phyloP scores from a whole-genome alignment of 768 basidiomycete genomes.

The Boletus edulis region DNA sequence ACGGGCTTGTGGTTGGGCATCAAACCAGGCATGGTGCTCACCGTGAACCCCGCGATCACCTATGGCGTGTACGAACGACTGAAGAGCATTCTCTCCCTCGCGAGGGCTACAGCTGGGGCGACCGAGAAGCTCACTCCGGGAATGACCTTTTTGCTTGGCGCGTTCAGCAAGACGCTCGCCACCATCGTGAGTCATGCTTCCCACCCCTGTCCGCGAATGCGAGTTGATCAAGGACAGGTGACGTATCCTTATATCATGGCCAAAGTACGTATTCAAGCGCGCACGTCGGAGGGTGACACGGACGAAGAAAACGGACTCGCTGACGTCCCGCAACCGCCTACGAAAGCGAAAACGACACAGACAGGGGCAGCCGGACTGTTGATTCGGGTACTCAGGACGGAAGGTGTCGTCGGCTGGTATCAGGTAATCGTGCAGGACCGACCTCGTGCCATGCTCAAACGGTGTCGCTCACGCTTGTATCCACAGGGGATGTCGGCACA shows the following conservation, averaged over 20 bases:
- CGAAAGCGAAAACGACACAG: constrained; percentile 40
- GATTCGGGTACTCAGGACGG: constrained; percentile 60
- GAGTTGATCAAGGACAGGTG: constrained; percentile 47
- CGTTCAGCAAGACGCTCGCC: constrained; percentile 91
- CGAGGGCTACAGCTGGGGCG: constrained; percentile 42
- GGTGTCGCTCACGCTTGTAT: neutral
- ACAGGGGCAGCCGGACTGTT: constrained; percentile 80
- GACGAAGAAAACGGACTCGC: constrained; percentile 24
- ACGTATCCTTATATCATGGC: constrained; percentile 97
- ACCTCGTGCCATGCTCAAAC: neutral
- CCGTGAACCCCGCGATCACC: constrained; percentile 96
- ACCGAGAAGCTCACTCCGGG: constrained; percentile 70
- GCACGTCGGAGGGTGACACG: constrained; percentile 53
- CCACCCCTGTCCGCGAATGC: too few relatives aligned
- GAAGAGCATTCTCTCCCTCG: constrained; percentile 68
- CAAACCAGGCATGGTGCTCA: constrained; percentile 90
- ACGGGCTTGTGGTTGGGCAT: constrained; percentile 91
- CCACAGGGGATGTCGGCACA: constrained; percentile 94
- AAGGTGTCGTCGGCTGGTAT: constrained; percentile 94
- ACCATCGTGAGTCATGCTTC: constrained; percentile 65
- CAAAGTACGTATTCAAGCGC: constrained; percentile 93
- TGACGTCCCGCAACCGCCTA: neutral
- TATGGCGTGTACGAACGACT: constrained; percentile 94
- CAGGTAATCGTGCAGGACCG: constrained; percentile 49
- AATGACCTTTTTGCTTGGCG: constrained; percentile 82